A percentile compares a stretch with the other conserved stretches of the same genome.
Evolutionary conservation across 2,329 filamentous ascomycete species (phyloP).

Genomic region (Metarhizium album): DNA sequence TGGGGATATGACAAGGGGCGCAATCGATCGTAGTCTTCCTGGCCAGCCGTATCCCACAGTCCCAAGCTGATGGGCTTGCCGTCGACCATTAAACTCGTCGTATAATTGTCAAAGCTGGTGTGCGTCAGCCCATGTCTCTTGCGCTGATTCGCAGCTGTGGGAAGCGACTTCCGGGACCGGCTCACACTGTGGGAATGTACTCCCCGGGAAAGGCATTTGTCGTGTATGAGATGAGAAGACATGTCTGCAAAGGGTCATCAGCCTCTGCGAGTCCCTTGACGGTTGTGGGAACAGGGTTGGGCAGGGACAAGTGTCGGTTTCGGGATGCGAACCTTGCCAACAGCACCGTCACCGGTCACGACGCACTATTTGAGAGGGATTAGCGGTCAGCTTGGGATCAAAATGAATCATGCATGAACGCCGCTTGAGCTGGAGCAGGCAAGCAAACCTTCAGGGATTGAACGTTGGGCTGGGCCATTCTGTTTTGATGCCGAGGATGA

Average conservation of each 20-base stretch:
- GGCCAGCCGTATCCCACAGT: slow-evolving; percentile 96
- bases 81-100: slow-evolving; percentile 97
- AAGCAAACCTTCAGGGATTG: slow-evolving; percentile 77
- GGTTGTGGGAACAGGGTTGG: neutral
- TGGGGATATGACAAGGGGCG: slow-evolving; percentile 94
- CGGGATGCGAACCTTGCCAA: slow-evolving; percentile 57
- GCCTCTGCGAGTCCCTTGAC: neutral
- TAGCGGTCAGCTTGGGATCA: slow-evolving; percentile 17
- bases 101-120: slow-evolving; percentile 92
- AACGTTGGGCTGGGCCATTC: slow-evolving; percentile 73
- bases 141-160: neutral
- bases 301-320: neutral
- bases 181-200: slow-evolving; percentile 97
- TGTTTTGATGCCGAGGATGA: slow-evolving; percentile 3
- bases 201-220: slow-evolving; percentile 99
- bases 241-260: slow-evolving; percentile 55
- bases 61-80: slow-evolving; percentile 95
- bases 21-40: slow-evolving; percentile 96
- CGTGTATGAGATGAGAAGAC: slow-evolving; percentile 96
- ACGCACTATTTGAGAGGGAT: slow-evolving; percentile 59
- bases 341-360: slow-evolving; percentile 97
- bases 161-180: slow-evolving; percentile 14
- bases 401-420: slow-evolving; percentile 9
- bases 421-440: neutral
- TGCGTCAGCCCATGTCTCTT: slow-evolving; percentile 5